phyloP scores from a whole-genome alignment of 2,329 filamentous ascomycete species.

The Davidsoniella australis region DNA sequence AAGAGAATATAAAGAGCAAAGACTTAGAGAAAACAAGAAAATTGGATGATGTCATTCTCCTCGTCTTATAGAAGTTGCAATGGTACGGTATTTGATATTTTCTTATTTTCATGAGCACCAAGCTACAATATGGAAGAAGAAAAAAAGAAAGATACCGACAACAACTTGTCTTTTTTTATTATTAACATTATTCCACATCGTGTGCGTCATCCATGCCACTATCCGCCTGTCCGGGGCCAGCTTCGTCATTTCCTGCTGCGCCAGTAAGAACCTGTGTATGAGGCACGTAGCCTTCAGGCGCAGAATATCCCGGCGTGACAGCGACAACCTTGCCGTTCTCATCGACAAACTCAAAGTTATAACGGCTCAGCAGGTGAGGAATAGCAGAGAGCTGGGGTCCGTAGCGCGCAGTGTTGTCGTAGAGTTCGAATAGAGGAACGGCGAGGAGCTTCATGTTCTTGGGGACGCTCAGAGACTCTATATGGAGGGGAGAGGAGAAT shows the following conservation, averaged over 20 bases:
- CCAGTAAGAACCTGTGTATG: slow-evolving; percentile 42
- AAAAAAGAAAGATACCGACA: background rate
- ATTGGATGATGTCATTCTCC: no score
- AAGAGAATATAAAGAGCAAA: background rate
- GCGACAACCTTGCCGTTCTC: slow-evolving; percentile 80
- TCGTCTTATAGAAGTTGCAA: no score
- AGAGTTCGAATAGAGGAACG: slow-evolving; percentile 91
- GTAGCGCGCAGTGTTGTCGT: slow-evolving; percentile 91
- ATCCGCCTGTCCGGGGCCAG: slow-evolving; percentile 22
- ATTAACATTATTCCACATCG: background rate
- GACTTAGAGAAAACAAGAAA: background rate
- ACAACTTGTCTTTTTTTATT: background rate
- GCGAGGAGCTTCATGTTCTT: slow-evolving; percentile 99
- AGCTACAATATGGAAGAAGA: background rate
- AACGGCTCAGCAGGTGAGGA: slow-evolving; percentile 80
- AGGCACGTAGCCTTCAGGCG: slow-evolving; percentile 39
- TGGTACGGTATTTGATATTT: no score
- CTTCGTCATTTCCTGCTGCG: slow-evolving; percentile 32
- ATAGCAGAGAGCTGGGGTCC: slow-evolving; percentile 93
- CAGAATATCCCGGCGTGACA: slow-evolving; percentile 52
- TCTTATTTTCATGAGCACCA: background rate
- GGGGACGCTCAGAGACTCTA: slow-evolving; percentile 85
- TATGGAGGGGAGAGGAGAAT: background rate
- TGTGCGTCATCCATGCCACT: slow-evolving; percentile 20
- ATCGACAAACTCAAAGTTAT: slow-evolving; percentile 96